A percentile compares a stretch with the other conserved stretches of the same genome.
Conservation (phyloP, 768 basidiomycete genomes). For the Russula brevipes region DNA sequence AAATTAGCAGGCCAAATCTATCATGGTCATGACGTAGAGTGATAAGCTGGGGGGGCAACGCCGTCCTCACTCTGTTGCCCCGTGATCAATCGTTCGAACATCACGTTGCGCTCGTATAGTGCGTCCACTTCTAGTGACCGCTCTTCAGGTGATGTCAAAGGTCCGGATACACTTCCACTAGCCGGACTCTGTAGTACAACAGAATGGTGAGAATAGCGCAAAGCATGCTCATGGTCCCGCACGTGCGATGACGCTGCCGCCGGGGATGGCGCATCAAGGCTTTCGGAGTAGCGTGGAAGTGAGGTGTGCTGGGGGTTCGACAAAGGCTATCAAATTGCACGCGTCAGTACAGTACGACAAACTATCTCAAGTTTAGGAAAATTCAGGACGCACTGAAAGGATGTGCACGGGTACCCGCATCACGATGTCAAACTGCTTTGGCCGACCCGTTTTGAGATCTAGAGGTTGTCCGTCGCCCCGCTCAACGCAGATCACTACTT, state of each 20-base stretch:
- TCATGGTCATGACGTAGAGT: slow-evolving; percentile 16
- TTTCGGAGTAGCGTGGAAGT: slow-evolving; percentile 15
- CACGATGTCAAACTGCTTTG: slow-evolving; percentile 82
- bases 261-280: background rate
- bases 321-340: background rate
- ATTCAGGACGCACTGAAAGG: slow-evolving; percentile 59
- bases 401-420: slow-evolving; percentile 82
- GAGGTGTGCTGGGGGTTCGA: slow-evolving; percentile 11
- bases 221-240: background rate
- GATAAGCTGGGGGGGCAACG: slow-evolving; percentile 78
- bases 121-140: slow-evolving; percentile 32
- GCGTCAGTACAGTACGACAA: background rate
- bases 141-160: slow-evolving; percentile 1
- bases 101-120: slow-evolving; percentile 38
- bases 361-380: background rate
- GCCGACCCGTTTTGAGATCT: slow-evolving; percentile 62
- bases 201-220: background rate
- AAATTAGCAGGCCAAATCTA: background rate
- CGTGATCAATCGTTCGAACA: slow-evolving; percentile 72
- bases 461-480: slow-evolving; percentile 63
- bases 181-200: background rate
- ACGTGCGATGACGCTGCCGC: background rate
- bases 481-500: slow-evolving; percentile 79
- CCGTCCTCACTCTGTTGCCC: slow-evolving; percentile 80
- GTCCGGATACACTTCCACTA: background rate